These are phyloP conservation scores for Stemphylium lycopersici DNA, from an alignment of 2,329 filamentous ascomycete species.

Conservation along the genomic window DNA sequence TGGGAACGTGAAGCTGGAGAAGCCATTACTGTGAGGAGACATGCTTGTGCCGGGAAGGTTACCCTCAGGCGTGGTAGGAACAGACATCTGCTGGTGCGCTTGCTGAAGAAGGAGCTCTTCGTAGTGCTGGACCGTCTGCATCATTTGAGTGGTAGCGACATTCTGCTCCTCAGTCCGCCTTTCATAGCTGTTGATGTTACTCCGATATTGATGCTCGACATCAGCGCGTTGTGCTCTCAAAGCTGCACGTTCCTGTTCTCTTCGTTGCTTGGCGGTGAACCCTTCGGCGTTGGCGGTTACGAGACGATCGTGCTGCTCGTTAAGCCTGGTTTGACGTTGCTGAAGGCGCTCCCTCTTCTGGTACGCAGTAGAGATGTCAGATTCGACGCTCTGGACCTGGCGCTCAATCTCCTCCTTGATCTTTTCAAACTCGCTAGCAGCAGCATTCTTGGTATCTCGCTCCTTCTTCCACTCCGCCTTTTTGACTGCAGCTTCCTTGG, in stretches of 20 bases:
- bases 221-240: conserved; percentile 43
- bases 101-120: conserved; percentile 52
- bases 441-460: conserved; percentile 57
- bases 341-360: conserved; percentile 76
- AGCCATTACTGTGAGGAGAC: conserved; percentile 44
- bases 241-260: conserved; percentile 49
- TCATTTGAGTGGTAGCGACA: conserved; percentile 42
- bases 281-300: conserved; percentile 71
- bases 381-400: conserved; percentile 66
- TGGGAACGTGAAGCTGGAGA: conserved; percentile 48
- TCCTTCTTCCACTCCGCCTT: conserved; percentile 65
- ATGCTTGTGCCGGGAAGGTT: conserved; percentile 60
- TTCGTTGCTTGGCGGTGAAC: conserved; percentile 64
- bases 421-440: conserved; percentile 64
- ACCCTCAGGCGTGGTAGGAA: conserved; percentile 65
- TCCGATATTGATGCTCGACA: conserved; percentile 48
- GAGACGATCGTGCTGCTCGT: conserved; percentile 74
- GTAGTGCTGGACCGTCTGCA: conserved; percentile 46
- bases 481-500: conserved; percentile 62
- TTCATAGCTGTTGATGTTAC: conserved; percentile 47
- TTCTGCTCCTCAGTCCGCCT: conserved; percentile 49
- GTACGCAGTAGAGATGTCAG: conserved; percentile 67
- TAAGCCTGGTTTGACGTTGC: conserved; percentile 72
- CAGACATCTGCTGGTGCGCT: conserved; percentile 44
- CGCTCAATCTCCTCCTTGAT: conserved; percentile 68